Percentiles rank a stretch among this genome's conserved stretches.
phyloP scores from a whole-genome alignment of 139 green algal species.

The Bryopsis sp. region DNA sequence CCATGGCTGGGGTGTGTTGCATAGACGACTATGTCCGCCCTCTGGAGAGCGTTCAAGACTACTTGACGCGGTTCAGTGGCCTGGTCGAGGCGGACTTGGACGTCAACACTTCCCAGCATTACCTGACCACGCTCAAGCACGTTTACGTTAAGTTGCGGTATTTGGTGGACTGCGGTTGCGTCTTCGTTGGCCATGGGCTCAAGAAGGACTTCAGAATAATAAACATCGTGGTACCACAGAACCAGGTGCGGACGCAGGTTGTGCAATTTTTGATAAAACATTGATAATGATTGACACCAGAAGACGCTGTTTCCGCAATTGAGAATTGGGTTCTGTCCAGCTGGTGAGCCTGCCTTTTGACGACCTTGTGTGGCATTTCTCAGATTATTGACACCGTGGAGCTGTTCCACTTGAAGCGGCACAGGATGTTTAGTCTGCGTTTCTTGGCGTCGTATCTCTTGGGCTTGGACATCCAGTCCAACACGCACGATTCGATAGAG shows the following conservation, averaged over 20 bases:
- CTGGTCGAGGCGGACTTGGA: constrained; percentile 48
- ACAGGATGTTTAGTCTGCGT: constrained; percentile 81
- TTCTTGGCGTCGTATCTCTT: constrained; percentile 89
- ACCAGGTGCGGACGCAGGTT: constrained; percentile 49
- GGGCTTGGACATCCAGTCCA: constrained; percentile 61
- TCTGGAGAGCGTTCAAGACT: constrained; percentile 86
- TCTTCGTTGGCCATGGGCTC: constrained; percentile 91
- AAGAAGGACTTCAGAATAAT: constrained; percentile 93
- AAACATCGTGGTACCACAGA: constrained; percentile 83
- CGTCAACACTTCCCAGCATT: constrained; percentile 44
- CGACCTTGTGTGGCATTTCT: too few species aligned
- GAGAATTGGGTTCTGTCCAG: too few species aligned
- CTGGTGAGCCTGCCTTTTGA: too few species aligned
- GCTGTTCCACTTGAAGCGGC: constrained; percentile 74
- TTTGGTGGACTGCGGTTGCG: constrained; percentile 73
- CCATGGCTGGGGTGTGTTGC: constrained; percentile 36
- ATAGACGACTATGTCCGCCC: constrained; percentile 90
- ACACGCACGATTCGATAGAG: constrained; percentile 81
- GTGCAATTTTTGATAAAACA: too few species aligned
- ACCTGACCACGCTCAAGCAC: constrained; percentile 82
- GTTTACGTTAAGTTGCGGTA: constrained; percentile 72
- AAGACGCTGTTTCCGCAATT: too few species aligned
- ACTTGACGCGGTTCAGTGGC: constrained; percentile 79
- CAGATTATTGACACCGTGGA: constrained; percentile 90
- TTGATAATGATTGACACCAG: too few species aligned